A percentile compares a stretch with the other conserved stretches of the same genome.
These are phyloP conservation scores for Choiromyces venosus DNA, from an alignment of 495 filamentous ascomycete genomes.

Conservation along the genomic window DNA sequence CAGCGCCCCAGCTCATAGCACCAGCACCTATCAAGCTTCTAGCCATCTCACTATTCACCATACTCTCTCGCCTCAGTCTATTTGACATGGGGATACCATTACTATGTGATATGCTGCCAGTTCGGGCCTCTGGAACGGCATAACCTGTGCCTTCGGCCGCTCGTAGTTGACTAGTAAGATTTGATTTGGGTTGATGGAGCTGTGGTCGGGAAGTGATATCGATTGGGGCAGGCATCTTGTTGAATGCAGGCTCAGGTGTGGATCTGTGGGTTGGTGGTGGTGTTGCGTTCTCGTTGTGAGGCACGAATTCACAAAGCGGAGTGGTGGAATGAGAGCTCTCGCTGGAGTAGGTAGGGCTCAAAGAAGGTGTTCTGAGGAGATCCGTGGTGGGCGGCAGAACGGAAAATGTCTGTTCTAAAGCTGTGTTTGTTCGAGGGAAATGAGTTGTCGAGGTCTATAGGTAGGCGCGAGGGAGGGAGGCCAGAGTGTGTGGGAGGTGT, in stretches of 20 bases:
- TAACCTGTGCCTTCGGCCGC: conserved; percentile 37
- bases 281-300: conserved; percentile 24
- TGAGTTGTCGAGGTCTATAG: conserved; percentile 9
- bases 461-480: background rate
- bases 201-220: conserved; percentile 39
- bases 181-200: conserved; percentile 32
- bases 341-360: conserved; percentile 39
- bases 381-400: conserved; percentile 38
- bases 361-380: conserved; percentile 39
- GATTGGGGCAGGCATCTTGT: conserved; percentile 41
- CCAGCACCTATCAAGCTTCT: conserved; percentile 81
- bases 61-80: conserved; percentile 64
- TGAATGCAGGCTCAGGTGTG: conserved; percentile 27
- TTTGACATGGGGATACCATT: conserved; percentile 41
- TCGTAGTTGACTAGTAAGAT: conserved; percentile 39
- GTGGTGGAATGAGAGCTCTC: conserved; percentile 36
- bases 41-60: conserved; percentile 49
- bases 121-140: conserved; percentile 30
- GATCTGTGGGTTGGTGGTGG: conserved; percentile 34
- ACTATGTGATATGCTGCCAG: conserved; percentile 37
- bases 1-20: conserved; percentile 96
- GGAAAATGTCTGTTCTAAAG: conserved; percentile 33
- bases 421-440: conserved; percentile 18
- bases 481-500: conserved; percentile 5
- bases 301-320: conserved; percentile 20